Base-by-base conservation (phyloP, 768 basidiomycete species). In the Mycena filopes region DNA sequence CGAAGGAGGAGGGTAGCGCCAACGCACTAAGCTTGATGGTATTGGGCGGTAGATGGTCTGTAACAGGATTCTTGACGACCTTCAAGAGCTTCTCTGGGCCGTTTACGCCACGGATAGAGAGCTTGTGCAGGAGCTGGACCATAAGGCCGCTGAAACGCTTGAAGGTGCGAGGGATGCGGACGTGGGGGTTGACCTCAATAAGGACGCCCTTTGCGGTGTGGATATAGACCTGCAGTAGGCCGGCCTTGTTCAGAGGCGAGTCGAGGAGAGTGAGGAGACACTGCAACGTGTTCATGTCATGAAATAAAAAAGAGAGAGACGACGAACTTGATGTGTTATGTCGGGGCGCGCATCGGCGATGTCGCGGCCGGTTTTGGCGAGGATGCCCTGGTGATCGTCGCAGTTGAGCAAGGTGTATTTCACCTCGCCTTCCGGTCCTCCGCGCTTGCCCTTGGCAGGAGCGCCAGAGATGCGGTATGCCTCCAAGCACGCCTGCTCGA, bases 311-410 rank as follows among this genome's bases (percentile, higher is more conserved):
- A n/a, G 29, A 18, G 57, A 54, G 31, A n/a, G 48, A 33, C 53
- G 28, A 75, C 85, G 54, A 63, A 95, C 96, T 87, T 98, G 98
- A 76, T 99, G 98, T 0, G 98, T 99, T 73, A 99, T 99, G 79
- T 99, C 98, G 2, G 98, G 98, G 68, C 98, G 83, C n/a, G 98
- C 98, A 79, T 99, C 96, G 18, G 98, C 98, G 66, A 99, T 99
- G 79, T 99, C 98, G 75, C 97, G 87, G 18, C 96, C 95, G 0
- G 95, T 98, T 79, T 98, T 99, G 6, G 98, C 97, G 66, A 99
- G 83, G 70, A 99, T 98, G 59, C 97, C 97, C 77, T 99, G 98
- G 79, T 98, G 98, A 71, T 99, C 98, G 76, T 99, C 98, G 77
- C 98, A 99, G 79, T 99, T 99, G 70, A 99, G 79, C 63, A 99